Percentiles rank a stretch among this genome's conserved stretches.
Conservation (phyloP, 1,284 basidiomycete genomes). For the Ceratobasidium sp. region DNA sequence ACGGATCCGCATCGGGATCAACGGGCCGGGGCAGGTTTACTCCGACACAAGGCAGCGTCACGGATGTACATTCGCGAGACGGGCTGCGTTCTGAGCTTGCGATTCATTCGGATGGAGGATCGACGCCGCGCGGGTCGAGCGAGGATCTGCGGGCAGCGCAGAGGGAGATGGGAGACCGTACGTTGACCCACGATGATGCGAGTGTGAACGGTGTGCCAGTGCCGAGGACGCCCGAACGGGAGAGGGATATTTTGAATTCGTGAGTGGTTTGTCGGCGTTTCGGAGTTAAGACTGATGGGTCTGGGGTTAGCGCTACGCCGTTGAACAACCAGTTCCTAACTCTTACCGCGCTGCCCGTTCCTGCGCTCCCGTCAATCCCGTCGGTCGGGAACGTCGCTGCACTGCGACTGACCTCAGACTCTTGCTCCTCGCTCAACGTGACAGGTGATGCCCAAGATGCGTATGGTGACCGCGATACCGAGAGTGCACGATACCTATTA, state of each 20-base stretch:
- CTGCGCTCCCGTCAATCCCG: conserved; percentile 28
- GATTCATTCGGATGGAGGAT: conserved; percentile 40
- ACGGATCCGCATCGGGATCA: neutral
- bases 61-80: neutral
- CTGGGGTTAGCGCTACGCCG: conserved; percentile 43
- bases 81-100: conserved; percentile 21
- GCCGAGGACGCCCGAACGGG: conserved; percentile 35
- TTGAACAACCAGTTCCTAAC: conserved; percentile 48
- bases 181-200: neutral
- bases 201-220: neutral
- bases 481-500: conserved; percentile 26
- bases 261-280: neutral
- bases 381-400: conserved; percentile 27
- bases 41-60: neutral
- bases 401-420: conserved; percentile 7
- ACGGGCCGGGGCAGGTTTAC: neutral
- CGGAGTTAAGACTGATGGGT: neutral
- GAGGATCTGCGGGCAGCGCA: conserved; percentile 43
- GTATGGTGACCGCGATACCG: conserved; percentile 15
- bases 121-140: conserved; percentile 40
- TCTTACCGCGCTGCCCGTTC: neutral
- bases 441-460: neutral
- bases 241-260: conserved; percentile 37
- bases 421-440: conserved; percentile 12
- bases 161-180: conserved; percentile 17